phyloP scores from a whole-genome alignment of 2,329 filamentous ascomycete genomes.

The Elsinoe batatas region DNA sequence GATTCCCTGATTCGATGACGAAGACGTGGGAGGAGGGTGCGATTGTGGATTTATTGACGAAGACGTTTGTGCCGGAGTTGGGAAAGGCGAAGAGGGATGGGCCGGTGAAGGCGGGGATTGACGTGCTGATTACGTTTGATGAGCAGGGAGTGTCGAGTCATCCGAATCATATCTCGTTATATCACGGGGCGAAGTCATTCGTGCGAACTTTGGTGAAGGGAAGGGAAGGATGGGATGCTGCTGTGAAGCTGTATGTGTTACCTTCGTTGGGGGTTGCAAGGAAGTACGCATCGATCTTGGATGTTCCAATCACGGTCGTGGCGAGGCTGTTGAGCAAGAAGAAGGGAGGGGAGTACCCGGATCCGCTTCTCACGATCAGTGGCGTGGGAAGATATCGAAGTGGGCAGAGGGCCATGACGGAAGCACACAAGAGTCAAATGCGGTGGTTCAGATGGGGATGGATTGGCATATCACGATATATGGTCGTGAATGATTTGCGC shows the following conservation, averaged over 20 bases:
- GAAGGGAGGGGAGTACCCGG: constrained; percentile 45
- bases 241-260: constrained; percentile 79
- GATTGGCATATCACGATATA: constrained; percentile 85
- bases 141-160: constrained; percentile 70
- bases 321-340: constrained; percentile 39
- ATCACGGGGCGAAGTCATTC: constrained; percentile 70
- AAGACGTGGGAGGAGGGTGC: constrained; percentile 61
- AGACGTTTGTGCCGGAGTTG: constrained; percentile 58
- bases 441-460: constrained; percentile 96
- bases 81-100: constrained; percentile 35
- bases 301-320: constrained; percentile 58
- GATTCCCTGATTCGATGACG: constrained; percentile 85
- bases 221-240: constrained; percentile 55
- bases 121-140: constrained; percentile 87
- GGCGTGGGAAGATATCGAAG: constrained; percentile 52
- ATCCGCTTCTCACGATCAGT: constrained; percentile 60
- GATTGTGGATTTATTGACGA: constrained; percentile 60
- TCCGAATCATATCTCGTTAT: constrained; percentile 86
- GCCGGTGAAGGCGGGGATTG: constrained; percentile 51
- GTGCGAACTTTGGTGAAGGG: constrained; percentile 54
- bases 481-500: constrained; percentile 84
- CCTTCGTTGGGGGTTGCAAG: constrained; percentile 60
- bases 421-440: constrained; percentile 92
- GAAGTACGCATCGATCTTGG: constrained; percentile 73
- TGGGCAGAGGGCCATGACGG: constrained; percentile 79